phyloP scores from a whole-genome alignment of 1,284 basidiomycete genomes.

The Ceratobasidium theobromae region DNA sequence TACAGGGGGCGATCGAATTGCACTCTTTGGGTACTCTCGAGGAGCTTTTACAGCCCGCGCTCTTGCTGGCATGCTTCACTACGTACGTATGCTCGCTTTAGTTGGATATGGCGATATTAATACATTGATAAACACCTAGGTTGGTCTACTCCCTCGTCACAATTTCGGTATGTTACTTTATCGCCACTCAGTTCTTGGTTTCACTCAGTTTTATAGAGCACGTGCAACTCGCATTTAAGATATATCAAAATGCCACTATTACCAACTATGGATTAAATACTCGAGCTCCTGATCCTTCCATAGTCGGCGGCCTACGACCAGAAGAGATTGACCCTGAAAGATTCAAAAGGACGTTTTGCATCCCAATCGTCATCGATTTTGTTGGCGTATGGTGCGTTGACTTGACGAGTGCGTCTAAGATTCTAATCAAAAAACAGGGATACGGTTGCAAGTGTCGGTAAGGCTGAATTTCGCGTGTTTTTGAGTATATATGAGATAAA shows the following conservation, averaged over 20 bases:
- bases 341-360: conserved; percentile 35
- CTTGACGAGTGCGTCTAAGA: not conserved
- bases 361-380: conserved; percentile 31
- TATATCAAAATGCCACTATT: conserved; percentile 20
- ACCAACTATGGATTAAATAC: not conserved
- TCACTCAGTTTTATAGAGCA: conserved; percentile 35
- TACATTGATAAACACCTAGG: not conserved
- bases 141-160: conserved; percentile 2
- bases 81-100: too few species aligned
- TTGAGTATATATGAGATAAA: too few species aligned
- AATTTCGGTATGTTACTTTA: conserved; percentile 4
- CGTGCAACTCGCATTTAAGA: conserved; percentile 35
- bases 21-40: conserved; percentile 26
- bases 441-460: conserved; percentile 32
- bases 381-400: conserved; percentile 34
- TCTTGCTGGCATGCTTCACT: conserved; percentile 33
- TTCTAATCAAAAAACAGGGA: too few species aligned
- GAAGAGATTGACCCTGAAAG: conserved; percentile 12
- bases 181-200: not conserved
- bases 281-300: not conserved
- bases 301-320: too few species aligned
- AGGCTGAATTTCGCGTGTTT: too few species aligned
- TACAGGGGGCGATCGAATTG: not conserved
- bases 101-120: too few species aligned
- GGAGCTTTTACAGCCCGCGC: conserved; percentile 26